Conservation (phyloP, 345 rosid species). For the Citrus sp. region DNA sequence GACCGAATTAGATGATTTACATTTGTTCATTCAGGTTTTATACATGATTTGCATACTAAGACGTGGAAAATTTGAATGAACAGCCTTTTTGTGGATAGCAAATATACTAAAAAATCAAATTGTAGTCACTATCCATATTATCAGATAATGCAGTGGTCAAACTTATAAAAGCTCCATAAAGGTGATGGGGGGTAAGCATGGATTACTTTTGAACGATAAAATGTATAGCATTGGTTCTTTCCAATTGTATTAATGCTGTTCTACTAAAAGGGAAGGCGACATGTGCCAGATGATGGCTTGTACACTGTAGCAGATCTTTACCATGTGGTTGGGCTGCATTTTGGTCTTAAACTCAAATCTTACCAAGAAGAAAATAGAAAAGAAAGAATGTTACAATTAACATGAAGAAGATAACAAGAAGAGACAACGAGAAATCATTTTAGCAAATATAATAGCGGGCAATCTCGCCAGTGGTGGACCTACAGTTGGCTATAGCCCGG, state of each 20-base stretch:
- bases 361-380: background rate
- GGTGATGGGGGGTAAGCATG: background rate
- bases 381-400: background rate
- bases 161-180: background rate
- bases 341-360: background rate
- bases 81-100: background rate
- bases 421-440: background rate
- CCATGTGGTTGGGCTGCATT: background rate
- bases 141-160: background rate
- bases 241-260: background rate
- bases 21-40: background rate
- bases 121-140: background rate
- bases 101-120: background rate
- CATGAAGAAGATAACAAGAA: background rate
- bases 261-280: background rate
- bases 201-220: background rate
- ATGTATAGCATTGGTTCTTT: background rate
- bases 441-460: background rate
- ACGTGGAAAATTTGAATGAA: background rate
- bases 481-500: too few relatives aligned
- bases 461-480: too few relatives aligned
- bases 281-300: background rate
- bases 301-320: background rate
- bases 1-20: background rate
- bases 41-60: background rate